A percentile compares a stretch with the other conserved stretches of the same genome.
These are phyloP conservation scores for Alternaria arbusti DNA, from an alignment of 2,329 filamentous ascomycete species.

Conservation along the genomic window DNA sequence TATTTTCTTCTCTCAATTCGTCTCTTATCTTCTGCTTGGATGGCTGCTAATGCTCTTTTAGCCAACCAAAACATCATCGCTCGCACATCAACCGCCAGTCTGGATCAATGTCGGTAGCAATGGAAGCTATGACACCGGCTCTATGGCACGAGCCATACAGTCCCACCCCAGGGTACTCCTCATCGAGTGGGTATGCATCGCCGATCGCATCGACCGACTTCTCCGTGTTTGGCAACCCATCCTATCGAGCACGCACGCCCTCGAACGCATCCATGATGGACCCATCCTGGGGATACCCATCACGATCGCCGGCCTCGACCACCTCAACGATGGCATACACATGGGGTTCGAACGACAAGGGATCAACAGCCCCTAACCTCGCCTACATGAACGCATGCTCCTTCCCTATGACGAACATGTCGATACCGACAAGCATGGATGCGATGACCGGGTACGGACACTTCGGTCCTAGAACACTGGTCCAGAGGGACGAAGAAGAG, in stretches of 20 bases:
- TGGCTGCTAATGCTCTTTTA: conserved; percentile 8
- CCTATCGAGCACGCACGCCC: conserved; percentile 45
- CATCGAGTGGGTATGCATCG: conserved; percentile 44
- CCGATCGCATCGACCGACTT: conserved; percentile 37
- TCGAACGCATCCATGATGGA: conserved; percentile 48
- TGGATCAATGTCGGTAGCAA: conserved; percentile 22
- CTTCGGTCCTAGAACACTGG: conserved; percentile 40
- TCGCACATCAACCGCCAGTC: conserved; percentile 16
- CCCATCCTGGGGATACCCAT: conserved; percentile 36
- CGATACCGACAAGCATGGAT: conserved; percentile 25
- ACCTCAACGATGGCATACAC: conserved; percentile 43
- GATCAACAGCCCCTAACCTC: conserved; percentile 27
- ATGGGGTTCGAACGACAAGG: conserved; percentile 41
- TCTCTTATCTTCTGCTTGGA: background rate
- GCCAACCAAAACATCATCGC: conserved; percentile 26
- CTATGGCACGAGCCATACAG: conserved; percentile 38
- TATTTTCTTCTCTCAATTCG: conserved; percentile 5
- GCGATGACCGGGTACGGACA: conserved; percentile 33
- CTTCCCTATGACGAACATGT: conserved; percentile 34
- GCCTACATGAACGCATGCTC: conserved; percentile 29
- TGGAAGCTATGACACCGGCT: conserved; percentile 25
- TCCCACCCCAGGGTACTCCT: conserved; percentile 40
- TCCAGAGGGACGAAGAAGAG: conserved; percentile 47
- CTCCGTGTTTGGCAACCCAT: conserved; percentile 34
- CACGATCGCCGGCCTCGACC: conserved; percentile 44